Evolutionary conservation across 1,284 basidiomycete genomes (phyloP).

Genomic region (Apiotrichum gracile): DNA sequence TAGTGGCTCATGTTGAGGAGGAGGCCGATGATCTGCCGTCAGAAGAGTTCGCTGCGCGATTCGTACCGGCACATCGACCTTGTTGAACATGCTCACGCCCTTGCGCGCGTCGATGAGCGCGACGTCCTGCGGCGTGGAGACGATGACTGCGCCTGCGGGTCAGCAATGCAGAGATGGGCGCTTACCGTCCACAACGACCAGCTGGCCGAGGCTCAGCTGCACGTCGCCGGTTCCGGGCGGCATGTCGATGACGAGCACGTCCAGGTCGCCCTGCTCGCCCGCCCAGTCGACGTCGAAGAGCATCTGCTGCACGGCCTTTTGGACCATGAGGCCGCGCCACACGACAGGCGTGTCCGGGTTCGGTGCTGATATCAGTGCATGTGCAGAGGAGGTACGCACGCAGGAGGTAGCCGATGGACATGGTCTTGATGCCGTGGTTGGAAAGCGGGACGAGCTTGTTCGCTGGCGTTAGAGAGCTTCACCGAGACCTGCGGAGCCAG

Average conservation of each 20-base stretch:
- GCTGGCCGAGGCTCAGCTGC: constrained; percentile 83
- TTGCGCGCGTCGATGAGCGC: constrained; percentile 88
- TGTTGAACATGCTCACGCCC: constrained; percentile 88
- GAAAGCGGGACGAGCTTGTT: constrained; percentile 75
- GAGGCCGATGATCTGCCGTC: constrained; percentile 70
- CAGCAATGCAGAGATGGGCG: background rate
- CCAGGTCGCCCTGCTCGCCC: constrained; percentile 52
- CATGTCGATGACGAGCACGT: constrained; percentile 90
- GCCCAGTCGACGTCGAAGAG: constrained; percentile 95
- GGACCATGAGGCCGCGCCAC: constrained; percentile 98
- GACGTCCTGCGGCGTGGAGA: constrained; percentile 94
- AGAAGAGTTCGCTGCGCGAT: background rate
- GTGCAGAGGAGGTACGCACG: constrained; percentile 27
- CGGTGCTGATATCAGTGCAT: constrained; percentile 25
- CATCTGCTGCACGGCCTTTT: constrained; percentile 92
- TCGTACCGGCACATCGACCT: constrained; percentile 75
- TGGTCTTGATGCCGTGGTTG: constrained; percentile 87
- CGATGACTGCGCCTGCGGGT: constrained; percentile 70
- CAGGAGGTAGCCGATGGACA: constrained; percentile 87
- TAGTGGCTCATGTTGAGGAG: constrained; percentile 89
- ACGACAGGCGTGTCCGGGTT: constrained; percentile 71
- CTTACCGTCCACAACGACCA: constrained; percentile 77
- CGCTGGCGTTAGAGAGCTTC: constrained; percentile 47
- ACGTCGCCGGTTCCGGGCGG: constrained; percentile 97
- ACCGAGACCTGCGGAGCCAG: background rate